phyloP scores from a whole-genome alignment of 169 alveolate species.

The Eimeria maxima region DNA sequence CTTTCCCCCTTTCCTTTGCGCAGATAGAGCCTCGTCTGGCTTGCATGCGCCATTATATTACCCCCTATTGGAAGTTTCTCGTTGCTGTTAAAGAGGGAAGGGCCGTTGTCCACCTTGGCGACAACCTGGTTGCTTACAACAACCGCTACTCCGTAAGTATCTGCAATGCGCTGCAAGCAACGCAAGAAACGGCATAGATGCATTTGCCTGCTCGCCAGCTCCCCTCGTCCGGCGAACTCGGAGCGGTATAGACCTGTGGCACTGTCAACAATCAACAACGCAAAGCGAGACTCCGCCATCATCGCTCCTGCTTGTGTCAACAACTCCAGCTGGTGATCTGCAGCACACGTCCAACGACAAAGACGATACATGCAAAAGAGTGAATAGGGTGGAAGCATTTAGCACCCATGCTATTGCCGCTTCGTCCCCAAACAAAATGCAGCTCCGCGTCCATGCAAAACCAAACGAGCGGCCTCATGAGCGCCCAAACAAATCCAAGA shows the following conservation, averaged over 20 bases:
- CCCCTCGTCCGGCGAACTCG: constrained; percentile 99
- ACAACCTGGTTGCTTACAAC: constrained; percentile 94
- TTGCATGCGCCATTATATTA: constrained; percentile 99
- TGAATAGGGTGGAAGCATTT: background rate
- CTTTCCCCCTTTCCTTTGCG: constrained; percentile 97
- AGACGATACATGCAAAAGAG: background rate
- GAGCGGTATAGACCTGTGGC: constrained; percentile 98
- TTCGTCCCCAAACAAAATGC: background rate
- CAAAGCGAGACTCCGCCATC: constrained; percentile 98
- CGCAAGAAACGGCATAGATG: constrained; percentile 98
- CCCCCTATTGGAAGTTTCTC: constrained; percentile 98
- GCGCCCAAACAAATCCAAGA: too few species aligned
- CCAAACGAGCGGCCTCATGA: too few species aligned
- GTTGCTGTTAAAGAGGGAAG: constrained; percentile 87
- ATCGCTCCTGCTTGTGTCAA: constrained; percentile 97
- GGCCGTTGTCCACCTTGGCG: constrained; percentile 88
- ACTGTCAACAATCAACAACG: constrained; percentile 98
- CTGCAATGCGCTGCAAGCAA: constrained; percentile 98
- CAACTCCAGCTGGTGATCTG: constrained; percentile 98
- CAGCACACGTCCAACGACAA: background rate
- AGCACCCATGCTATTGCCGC: background rate
- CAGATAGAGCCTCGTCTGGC: constrained; percentile 97
- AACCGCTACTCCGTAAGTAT: constrained; percentile 87
- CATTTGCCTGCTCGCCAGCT: constrained; percentile 98
- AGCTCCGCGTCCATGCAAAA: too few species aligned